A percentile compares a stretch with the other conserved stretches of the same genome.
Conservation (phyloP, 208 protist species). For the Naegleria fowleri region DNA sequence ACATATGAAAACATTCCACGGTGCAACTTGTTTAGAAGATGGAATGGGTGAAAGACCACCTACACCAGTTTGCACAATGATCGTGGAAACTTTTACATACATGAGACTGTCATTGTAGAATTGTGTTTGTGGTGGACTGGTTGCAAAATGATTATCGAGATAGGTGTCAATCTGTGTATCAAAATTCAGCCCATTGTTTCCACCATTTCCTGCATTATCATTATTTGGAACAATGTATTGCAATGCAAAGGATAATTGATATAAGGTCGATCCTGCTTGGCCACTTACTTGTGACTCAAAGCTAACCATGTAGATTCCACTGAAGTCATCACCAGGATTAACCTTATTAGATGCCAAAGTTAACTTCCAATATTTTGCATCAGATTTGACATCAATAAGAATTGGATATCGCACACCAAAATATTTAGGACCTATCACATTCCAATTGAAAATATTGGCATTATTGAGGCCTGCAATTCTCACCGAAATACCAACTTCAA, state of each 20-base stretch:
- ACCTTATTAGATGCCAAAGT: neutral
- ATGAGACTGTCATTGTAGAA: neutral
- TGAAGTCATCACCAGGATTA: neutral
- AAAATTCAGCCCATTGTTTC: neutral
- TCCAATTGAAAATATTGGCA: neutral
- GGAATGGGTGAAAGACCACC: neutral
- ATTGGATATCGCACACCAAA: neutral
- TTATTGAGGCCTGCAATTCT: neutral
- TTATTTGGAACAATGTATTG: neutral
- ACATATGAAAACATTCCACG: neutral
- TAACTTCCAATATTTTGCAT: neutral
- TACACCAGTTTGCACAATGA: neutral
- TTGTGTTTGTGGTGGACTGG: neutral
- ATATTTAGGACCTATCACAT: neutral
- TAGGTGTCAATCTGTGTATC: neutral
- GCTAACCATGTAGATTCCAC: neutral
- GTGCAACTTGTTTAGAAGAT: neutral
- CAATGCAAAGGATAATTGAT: neutral
- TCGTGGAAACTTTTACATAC: neutral
- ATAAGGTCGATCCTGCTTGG: neutral
- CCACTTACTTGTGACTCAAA: neutral
- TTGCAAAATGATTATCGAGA: neutral
- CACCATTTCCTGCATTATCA: neutral
- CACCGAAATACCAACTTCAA: neutral
- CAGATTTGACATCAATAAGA: neutral